Evolutionary conservation across 495 filamentous ascomycete species (phyloP), one percentile per base, ranked within the genome.

Genomic region (Lentithecium fluviatile): DNA sequence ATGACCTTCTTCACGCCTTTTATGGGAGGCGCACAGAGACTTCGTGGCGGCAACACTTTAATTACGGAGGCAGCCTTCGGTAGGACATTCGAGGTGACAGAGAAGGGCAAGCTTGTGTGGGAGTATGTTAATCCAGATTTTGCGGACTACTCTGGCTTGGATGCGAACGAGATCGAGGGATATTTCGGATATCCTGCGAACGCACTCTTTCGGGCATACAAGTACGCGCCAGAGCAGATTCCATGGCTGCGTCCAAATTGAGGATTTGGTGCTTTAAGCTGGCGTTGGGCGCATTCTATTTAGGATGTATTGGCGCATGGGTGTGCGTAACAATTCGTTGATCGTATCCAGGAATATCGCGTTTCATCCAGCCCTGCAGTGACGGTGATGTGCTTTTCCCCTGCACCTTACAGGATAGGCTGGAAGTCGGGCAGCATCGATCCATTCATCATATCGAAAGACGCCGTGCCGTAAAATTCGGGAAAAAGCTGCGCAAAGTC

Each of bases 1-100:
- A 60, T 79, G 21, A 73, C 72, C 1, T 77, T 80, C 58, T 78
- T 80, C 62, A 78, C 76, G 3, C 77, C 77, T 11, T 79, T 79
- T 47, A 80, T 80, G 78, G 77, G 78, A n/a, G 72, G 71, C 26
- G 78, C 77, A 7, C 77, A 78, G 62, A 62, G 69, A 21, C 52
- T 79, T 21, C 26, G 8, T 5, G 74, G 72, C 56, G 76, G 74
- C 34, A 80, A 79, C 53, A 72, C 75, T 0, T 45, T 80, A 34
- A 37, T 80, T 11, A 78, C 73, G 17, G 78, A 80, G 60, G 74
- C 73, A 48, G 76, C 73, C 12, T 70, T 71, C 53, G 60, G 62
- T 10, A 29, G 62, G 13, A 65, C 75, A 4, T 68, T 76, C 26
- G 74, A 76, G 53, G 73, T 76, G 36, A 75, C 73, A 3, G 49